Evolutionary conservation across 2,329 filamentous ascomycete genomes (phyloP), one percentile per base, ranked within the genome.

Genomic region (Aspergillus cejpii): DNA sequence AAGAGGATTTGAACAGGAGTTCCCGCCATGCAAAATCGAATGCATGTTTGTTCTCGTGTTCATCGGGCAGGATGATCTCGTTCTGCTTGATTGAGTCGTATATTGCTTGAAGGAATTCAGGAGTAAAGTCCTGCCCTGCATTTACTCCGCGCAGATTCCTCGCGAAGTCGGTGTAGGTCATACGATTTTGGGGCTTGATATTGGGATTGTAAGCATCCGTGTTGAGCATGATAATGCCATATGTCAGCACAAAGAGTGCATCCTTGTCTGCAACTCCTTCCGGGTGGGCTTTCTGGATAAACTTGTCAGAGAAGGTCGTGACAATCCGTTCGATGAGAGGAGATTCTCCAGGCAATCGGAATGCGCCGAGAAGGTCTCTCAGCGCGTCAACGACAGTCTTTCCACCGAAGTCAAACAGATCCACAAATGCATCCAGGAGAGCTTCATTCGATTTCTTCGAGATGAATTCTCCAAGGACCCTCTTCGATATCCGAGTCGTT

Each of bases 1-100:
- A 80, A 53, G 86, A 82, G 0, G 89, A 84, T 70, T 97, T 97
- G 52, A 89, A 71, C 31, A 97, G 72, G 8, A 98, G 72, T 65
- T 98, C 92, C 64, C 91, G 91, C 92, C 92, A 98, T 2, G 92
- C 91, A 67, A 94, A 92, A 64, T 97, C 91, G 61, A 97, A 97
- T 1, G 89, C 90, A 69, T 95, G 85, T 63, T 91, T 86, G 65
- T 95, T 96, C 62, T 96, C 90, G 64, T 97, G 92, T 67, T 98
- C 92, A 54, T 97, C 92, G 0, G 92, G 92, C 17, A 98, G 72
- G 52, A 98, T 96, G 51, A 98, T 98, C 67, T 98, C 92, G 53
- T 92, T 87, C 14, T 81, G 81, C 63, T 85, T 88, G 71, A 98
- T 98, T 0, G 88, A 88, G 56, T 95, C 83, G 60, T 84, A 98